Evolutionary conservation across 2,329 filamentous ascomycete genomes (phyloP).

Genomic region (Coccinonectria pachysandricola): DNA sequence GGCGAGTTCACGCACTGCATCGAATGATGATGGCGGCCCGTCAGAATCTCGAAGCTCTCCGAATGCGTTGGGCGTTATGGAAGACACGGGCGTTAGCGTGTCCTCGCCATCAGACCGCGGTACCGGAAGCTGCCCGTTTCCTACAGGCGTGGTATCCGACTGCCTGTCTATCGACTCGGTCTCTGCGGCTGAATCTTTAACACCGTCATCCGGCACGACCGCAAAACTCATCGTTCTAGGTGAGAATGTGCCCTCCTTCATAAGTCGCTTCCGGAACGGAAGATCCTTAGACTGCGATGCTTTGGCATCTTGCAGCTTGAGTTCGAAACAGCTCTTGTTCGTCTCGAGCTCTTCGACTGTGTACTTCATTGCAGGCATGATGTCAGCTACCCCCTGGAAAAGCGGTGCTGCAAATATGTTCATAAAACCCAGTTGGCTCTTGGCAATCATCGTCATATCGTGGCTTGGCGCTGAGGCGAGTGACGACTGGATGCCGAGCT

Average conservation of each 20-base stretch:
- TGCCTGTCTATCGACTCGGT: constrained; percentile 10
- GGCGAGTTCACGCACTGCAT: constrained; percentile 36
- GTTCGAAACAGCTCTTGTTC: constrained; percentile 68
- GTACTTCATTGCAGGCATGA: constrained; percentile 77
- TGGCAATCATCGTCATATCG: constrained; percentile 71
- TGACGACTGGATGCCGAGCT: constrained; percentile 78
- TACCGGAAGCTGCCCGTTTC: constrained; percentile 13
- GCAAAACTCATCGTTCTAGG: constrained; percentile 35
- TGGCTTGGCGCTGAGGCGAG: constrained; percentile 77
- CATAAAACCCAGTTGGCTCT: constrained; percentile 92
- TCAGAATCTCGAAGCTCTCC: constrained; percentile 32
- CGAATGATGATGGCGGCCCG: constrained; percentile 34
- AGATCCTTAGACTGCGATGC: constrained; percentile 31
- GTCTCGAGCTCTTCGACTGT: constrained; percentile 69
- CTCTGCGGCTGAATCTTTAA: constrained; percentile 10
- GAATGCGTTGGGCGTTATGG: constrained; percentile 11
- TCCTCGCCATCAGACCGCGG: constrained; percentile 17
- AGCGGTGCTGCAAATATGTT: constrained; percentile 88
- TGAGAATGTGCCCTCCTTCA: constrained; percentile 33
- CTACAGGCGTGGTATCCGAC: constrained; percentile 13
- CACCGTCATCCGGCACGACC: constrained; percentile 17
- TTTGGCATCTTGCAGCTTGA: constrained; percentile 54
- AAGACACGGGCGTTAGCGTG: constrained; percentile 18
- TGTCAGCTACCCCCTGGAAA: constrained; percentile 77
- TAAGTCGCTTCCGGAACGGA: constrained; percentile 24